Percentiles rank a stretch among this genome's conserved stretches.
phyloP scores from a whole-genome alignment of 108 stramenopile species.

The Bacterosira constricta region DNA sequence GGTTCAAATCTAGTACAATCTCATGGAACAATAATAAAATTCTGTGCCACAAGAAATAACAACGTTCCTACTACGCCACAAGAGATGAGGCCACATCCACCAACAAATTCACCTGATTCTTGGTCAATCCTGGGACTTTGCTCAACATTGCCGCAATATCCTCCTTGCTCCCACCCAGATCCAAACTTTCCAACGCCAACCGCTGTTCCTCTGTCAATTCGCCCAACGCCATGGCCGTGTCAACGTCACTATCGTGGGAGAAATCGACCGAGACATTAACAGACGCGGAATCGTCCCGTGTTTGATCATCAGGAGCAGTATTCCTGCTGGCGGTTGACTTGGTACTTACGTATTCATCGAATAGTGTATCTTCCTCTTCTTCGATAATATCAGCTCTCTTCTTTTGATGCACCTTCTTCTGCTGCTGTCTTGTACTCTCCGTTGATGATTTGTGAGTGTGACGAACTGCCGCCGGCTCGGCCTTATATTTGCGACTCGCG shows the following conservation, averaged over 20 bases:
- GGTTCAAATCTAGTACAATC: no score
- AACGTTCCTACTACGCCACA: slow-evolving; percentile 20
- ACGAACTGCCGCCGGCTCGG: not conserved
- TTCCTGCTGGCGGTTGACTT: not conserved
- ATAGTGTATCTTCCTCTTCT: not conserved
- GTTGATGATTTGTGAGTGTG: not conserved
- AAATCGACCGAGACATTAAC: not conserved
- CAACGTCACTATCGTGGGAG: slow-evolving; percentile 12
- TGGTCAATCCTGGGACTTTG: slow-evolving; percentile 40
- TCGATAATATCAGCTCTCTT: not conserved
- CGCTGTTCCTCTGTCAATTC: slow-evolving; percentile 42
- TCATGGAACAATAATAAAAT: no score
- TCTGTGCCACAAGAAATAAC: no score
- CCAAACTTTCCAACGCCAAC: slow-evolving; percentile 34
- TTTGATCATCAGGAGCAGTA: slow-evolving; percentile 5
- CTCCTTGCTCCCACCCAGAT: slow-evolving; percentile 33
- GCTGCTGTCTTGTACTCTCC: not conserved
- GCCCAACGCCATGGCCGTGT: slow-evolving; percentile 24
- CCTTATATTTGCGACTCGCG: not conserved
- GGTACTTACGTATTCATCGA: slow-evolving; percentile 6
- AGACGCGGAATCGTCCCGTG: slow-evolving; percentile 25
- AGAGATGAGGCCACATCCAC: slow-evolving; percentile 45
- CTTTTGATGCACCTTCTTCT: not conserved
- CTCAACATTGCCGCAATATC: slow-evolving; percentile 39
- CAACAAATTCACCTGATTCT: slow-evolving; percentile 46